Evolutionary conservation across 2,329 filamentous ascomycete species (phyloP), one percentile per base, ranked within the genome.

Genomic region (Neofusicoccum kwambonambiense): DNA sequence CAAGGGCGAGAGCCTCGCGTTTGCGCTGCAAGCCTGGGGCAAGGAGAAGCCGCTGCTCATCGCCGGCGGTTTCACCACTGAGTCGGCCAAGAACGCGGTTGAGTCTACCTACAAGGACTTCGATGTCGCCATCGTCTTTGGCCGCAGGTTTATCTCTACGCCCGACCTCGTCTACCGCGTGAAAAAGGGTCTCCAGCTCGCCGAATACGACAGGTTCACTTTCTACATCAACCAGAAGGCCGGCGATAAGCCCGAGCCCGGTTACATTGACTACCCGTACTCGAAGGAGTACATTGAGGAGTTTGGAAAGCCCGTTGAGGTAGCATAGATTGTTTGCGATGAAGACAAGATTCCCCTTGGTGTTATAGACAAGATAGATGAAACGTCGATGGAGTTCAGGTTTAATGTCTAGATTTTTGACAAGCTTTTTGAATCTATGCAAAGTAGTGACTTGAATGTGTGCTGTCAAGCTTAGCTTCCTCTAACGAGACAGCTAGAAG

Each of bases 131-230:
- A 75, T 83, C n/a, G 80, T 79, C 0, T 83, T 84, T 69, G 82
- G 83, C 8, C 70, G 82, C 34, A 78, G 78, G 62, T 84, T 82
- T 66, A 82, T 83, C 67, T 76, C 77, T 37, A 84, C 76, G 4
- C 82, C 82, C 1, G 82, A 84, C 68, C 70, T 85, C 17, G 77
- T 79, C 2, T 83, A 77, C 67, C 74, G 81, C 41, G 52, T 84
- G 31, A 67, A 77, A 68, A 71, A 82, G 64, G 78, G 78, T 1
- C 73, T 84, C 8, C 72, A 75, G 22, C 70, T 84, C 35, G 75
- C 71, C 11, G 70, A 72, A 41, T 84, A 83, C 67, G 72, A 84
- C 69, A 72, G 82, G 4, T 71, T 74, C 37, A 79, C 76, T 0
- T 84, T 84, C 67, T 84, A 85, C 67, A 69, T 65, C 19, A 64